Evolutionary conservation across 202 grass and related monocot species (phyloP).

Genomic region (Hordeum pubiflorum): DNA sequence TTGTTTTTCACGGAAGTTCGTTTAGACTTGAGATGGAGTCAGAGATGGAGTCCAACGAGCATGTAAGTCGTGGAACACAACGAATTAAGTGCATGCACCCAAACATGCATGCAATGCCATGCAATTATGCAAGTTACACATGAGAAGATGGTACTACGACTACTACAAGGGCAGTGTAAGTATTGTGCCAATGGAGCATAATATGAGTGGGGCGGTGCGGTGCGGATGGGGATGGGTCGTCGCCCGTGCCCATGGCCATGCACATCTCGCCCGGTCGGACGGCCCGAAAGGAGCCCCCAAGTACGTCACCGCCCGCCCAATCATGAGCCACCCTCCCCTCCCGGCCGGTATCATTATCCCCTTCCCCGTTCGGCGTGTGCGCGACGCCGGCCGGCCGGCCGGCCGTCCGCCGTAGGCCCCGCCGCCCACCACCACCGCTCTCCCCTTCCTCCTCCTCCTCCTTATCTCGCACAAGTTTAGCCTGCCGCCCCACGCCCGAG

Average conservation of each 20-base stretch:
- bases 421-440: slow-evolving; percentile 9
- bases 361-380: not conserved
- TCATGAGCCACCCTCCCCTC: slow-evolving; percentile 22
- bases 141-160: not conserved
- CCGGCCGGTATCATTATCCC: slow-evolving; percentile 2
- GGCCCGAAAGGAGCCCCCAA: slow-evolving; percentile 20
- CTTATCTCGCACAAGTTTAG: not conserved
- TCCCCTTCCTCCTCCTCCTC: not conserved
- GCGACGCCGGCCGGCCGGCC: not conserved
- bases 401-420: slow-evolving; percentile 14
- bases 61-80: not conserved
- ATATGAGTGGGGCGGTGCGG: slow-evolving; percentile 35
- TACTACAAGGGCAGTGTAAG: not conserved
- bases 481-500: not conserved
- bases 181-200: not conserved
- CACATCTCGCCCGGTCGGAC: slow-evolving; percentile 2
- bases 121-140: not conserved
- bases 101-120: not conserved
- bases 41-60: not conserved
- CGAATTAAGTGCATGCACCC: not conserved
- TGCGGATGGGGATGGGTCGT: slow-evolving; percentile 25
- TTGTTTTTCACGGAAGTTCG: not conserved
- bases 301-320: slow-evolving; percentile 18
- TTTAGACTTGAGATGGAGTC: not conserved
- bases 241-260: slow-evolving; percentile 7